Evolutionary conservation across 805 yeast species (phyloP), one percentile per base, ranked within the genome.

Genomic region (Kockiozyma suomiensis): DNA sequence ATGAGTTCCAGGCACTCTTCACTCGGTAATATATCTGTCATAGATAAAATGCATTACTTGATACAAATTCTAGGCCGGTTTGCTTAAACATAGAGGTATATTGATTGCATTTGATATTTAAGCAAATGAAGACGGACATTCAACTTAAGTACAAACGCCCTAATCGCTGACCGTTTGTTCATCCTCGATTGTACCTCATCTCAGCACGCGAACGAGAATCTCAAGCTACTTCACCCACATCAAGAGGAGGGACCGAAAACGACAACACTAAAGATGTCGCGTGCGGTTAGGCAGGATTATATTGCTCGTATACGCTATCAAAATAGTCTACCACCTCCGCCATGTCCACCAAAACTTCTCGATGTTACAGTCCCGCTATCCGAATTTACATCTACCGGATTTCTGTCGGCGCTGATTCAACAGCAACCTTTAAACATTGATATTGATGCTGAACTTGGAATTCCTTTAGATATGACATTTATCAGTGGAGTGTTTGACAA

Each of bases 311-410:
- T 88, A 55, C 82, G 96, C 70, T 93, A 91, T 73, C 83, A 83
- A 60, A 94, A 94, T 72, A 88, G 84, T 69, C 79, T 94, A 25
- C 99, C 99, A 4, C 92, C 97, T 1, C 98, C 98, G 8, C 87
- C 93, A 25, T 80, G 94, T 62, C 90, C 96, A 48, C 97, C 99
- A 32, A 90, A 88, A 72, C 80, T 92, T 58, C 74, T 94, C 54
- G 82, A 85, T 51, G 82, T 85, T 66, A 76, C 74, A 30, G 69
- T 72, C 71, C 72, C 76, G 74, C 67, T 79, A 69, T 81, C 81
- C 53, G 71, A 75, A 17, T 76, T 80, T 40, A 79, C 80, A 35
- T 78, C 86, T 0, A 74, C 88, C 2, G 75, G 79, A 55, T 78
- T 90, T 56, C 75, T 93, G 65, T 80, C 91, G 1, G 82, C 93